phyloP scores from a whole-genome alignment of 2,329 filamentous ascomycete genomes.

The Exophiala xenobiotica region DNA sequence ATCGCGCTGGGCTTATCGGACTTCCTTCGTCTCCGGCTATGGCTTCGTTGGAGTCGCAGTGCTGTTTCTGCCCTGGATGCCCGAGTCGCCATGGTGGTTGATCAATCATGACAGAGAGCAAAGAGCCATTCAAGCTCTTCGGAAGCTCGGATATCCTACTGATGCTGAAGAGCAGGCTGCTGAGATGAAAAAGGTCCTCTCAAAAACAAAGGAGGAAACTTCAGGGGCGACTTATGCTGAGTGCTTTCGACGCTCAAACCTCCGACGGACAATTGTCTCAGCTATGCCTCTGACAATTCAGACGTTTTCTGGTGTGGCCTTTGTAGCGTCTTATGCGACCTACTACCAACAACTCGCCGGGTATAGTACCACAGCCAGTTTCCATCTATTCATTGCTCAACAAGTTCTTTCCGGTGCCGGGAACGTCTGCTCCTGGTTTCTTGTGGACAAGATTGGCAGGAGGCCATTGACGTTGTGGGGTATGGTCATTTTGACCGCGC shows the following conservation, averaged over 20 bases:
- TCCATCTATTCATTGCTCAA: constrained; percentile 43
- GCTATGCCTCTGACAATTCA: constrained; percentile 40
- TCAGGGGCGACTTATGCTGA: constrained; percentile 42
- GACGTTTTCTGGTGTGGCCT: constrained; percentile 38
- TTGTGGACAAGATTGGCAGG: constrained; percentile 42
- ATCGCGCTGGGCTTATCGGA: constrained; percentile 45
- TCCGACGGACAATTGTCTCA: constrained; percentile 43
- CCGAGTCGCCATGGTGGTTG: constrained; percentile 40
- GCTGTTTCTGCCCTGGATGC: constrained; percentile 26
- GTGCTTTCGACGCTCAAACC: constrained; percentile 41
- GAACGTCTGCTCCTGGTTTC: constrained; percentile 43
- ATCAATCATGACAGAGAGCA: constrained; percentile 37
- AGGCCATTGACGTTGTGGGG: constrained; percentile 40
- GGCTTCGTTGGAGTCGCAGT: constrained; percentile 41
- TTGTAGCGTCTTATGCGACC: constrained; percentile 41
- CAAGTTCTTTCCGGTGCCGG: constrained; percentile 42
- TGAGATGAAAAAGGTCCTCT: constrained; percentile 34
- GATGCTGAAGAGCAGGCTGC: constrained; percentile 34
- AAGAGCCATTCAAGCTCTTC: constrained; percentile 36
- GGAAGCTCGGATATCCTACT: constrained; percentile 9
- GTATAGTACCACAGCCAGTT: constrained; percentile 38
- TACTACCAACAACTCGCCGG: constrained; percentile 48
- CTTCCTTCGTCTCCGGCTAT: constrained; percentile 44
- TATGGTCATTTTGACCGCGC: constrained; percentile 36
- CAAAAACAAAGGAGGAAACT: constrained; percentile 31